Evolutionary conservation across 495 filamentous ascomycete genomes (phyloP).

Genomic region (Podospora fimiseda): DNA sequence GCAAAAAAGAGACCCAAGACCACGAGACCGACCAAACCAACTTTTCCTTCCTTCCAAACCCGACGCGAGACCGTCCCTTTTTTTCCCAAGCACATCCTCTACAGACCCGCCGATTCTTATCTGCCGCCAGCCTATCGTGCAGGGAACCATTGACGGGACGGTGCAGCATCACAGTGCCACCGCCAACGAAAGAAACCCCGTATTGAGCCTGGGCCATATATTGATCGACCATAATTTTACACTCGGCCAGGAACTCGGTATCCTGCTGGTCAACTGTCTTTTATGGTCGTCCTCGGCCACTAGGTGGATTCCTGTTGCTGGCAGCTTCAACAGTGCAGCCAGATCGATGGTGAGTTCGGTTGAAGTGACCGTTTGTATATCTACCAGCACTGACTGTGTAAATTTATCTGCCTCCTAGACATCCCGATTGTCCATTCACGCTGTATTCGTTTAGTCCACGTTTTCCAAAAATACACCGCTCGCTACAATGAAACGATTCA

Average conservation of each 20-base stretch:
- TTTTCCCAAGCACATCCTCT: not conserved
- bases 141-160: slow-evolving; percentile 16
- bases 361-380: not conserved
- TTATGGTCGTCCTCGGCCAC: not conserved
- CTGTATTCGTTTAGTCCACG: not conserved
- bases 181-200: not conserved
- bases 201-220: not conserved
- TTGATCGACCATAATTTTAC: not conserved
- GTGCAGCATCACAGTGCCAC: slow-evolving; percentile 20
- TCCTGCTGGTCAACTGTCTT: not conserved
- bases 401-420: no score
- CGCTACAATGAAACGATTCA: slow-evolving; percentile 64
- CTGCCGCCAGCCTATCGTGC: slow-evolving; percentile 11
- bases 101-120: not conserved
- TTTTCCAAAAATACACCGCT: not conserved
- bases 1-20: slow-evolving; percentile 8
- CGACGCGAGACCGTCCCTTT: no score
- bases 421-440: no score
- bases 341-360: not conserved
- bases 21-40: not conserved
- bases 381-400: no score
- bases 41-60: no score
- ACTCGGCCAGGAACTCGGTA: no score
- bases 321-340: not conserved
- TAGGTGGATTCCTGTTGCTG: not conserved